Evolutionary conservation across 1,284 basidiomycete genomes (phyloP).

Genomic region (Tilletia setariae): DNA sequence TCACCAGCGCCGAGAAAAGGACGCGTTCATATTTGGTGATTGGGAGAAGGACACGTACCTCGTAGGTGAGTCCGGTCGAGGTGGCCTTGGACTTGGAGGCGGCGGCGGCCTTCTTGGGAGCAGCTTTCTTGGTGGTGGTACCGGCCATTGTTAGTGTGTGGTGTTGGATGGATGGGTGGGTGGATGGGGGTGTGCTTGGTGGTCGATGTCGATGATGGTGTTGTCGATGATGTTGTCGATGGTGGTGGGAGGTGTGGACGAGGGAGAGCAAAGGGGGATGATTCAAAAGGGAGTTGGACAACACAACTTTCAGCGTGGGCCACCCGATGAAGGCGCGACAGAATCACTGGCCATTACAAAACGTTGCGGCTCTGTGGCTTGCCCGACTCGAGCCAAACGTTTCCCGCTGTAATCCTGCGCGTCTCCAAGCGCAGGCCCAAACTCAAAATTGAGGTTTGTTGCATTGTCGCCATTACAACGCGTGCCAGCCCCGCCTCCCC

Average conservation of each 20-base stretch:
- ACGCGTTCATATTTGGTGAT: neutral
- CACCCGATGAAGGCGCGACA: neutral
- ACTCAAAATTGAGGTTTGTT: neutral
- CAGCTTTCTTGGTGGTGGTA: slow-evolving; percentile 29
- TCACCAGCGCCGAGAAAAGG: neutral
- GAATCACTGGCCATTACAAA: no score
- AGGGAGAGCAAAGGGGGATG: slow-evolving; percentile 6
- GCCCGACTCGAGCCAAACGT: no score
- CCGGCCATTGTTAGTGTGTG: slow-evolving; percentile 13
- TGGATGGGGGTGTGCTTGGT: neutral
- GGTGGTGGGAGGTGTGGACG: slow-evolving; percentile 2
- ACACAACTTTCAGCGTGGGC: neutral
- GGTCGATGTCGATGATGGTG: neutral
- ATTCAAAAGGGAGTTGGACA: neutral
- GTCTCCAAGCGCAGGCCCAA: neutral
- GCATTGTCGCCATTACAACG: neutral
- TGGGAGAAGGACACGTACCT: slow-evolving; percentile 18
- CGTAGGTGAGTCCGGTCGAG: slow-evolving; percentile 22
- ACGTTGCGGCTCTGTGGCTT: no score
- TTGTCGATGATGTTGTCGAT: neutral
- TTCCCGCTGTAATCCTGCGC: neutral
- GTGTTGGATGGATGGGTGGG: neutral
- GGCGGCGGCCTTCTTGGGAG: slow-evolving; percentile 36
- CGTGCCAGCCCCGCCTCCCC: neutral
- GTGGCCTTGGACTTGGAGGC: slow-evolving; percentile 21